A percentile compares a stretch with the other conserved stretches of the same genome.
phyloP scores from a whole-genome alignment of 495 filamentous ascomycete species.

The Talaromyces nanjingensis region DNA sequence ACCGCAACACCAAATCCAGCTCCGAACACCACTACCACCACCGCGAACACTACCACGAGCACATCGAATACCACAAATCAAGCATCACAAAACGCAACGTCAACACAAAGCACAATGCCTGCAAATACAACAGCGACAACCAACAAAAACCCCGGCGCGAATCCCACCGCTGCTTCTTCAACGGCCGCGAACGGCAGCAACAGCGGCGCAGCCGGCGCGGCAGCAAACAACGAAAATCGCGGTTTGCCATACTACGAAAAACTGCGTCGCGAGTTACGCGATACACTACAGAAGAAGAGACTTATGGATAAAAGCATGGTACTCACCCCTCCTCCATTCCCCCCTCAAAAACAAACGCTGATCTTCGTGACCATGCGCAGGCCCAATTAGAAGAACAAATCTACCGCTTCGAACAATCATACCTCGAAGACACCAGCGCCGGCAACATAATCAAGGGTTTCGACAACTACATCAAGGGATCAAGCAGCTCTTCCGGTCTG shows the following conservation, averaged over 20 bases:
- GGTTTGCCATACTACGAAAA: slow-evolving; percentile 67
- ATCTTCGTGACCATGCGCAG: slow-evolving; percentile 21
- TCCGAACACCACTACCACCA: not conserved
- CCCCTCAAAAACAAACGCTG: not conserved
- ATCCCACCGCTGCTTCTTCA: slow-evolving; percentile 23
- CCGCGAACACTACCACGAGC: not conserved
- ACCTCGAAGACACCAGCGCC: slow-evolving; percentile 81
- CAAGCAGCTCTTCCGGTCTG: slow-evolving; percentile 29
- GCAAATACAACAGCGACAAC: not conserved
- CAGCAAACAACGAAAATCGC: slow-evolving; percentile 27
- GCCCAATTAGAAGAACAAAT: slow-evolving; percentile 74
- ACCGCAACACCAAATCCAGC: not conserved
- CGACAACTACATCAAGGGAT: slow-evolving; percentile 93
- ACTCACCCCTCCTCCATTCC: slow-evolving; percentile 9
- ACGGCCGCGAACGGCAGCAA: slow-evolving; percentile 14
- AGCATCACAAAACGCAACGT: not conserved
- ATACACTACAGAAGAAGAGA: slow-evolving; percentile 60
- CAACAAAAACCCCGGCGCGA: slow-evolving; percentile 5
- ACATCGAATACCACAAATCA: not conserved
- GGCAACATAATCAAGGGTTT: slow-evolving; percentile 98
- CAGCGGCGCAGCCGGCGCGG: slow-evolving; percentile 14
- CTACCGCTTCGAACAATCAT: slow-evolving; percentile 71
- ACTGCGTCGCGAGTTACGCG: slow-evolving; percentile 59
- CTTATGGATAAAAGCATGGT: slow-evolving; percentile 62
- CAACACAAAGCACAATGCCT: not conserved